Evolutionary conservation across 2,329 filamentous ascomycete genomes (phyloP).

Genomic region (Simplicillium aogashimaense): DNA sequence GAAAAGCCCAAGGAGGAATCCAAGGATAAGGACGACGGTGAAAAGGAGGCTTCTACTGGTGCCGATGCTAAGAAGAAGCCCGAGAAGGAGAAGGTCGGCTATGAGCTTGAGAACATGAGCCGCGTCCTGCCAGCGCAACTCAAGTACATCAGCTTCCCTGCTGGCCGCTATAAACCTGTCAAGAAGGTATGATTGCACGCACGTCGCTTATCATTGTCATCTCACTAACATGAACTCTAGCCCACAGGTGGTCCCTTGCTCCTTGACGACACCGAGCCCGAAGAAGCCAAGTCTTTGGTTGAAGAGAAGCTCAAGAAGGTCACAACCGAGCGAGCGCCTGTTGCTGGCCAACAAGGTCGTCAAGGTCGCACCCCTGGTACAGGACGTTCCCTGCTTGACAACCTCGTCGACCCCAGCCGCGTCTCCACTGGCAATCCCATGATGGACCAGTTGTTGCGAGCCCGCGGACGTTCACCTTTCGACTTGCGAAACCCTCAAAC

Average conservation of each 20-base stretch:
- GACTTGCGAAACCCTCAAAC: slow-evolving; percentile 17
- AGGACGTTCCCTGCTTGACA: slow-evolving; percentile 25
- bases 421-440: slow-evolving; percentile 19
- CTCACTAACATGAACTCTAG: slow-evolving; percentile 32
- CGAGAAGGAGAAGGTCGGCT: slow-evolving; percentile 94
- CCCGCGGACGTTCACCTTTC: slow-evolving; percentile 23
- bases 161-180: slow-evolving; percentile 86
- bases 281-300: slow-evolving; percentile 68
- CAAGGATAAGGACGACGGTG: slow-evolving; percentile 53
- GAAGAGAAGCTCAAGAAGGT: slow-evolving; percentile 90
- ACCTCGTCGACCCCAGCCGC: slow-evolving; percentile 21
- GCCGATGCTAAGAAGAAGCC: slow-evolving; percentile 72
- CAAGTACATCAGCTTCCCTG: slow-evolving; percentile 89
- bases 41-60: slow-evolving; percentile 45
- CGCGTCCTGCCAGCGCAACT: slow-evolving; percentile 85
- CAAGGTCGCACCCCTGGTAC: slow-evolving; percentile 18
- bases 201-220: not conserved
- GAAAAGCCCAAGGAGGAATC: slow-evolving; percentile 45
- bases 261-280: slow-evolving; percentile 74
- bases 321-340: slow-evolving; percentile 50
- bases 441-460: slow-evolving; percentile 33
- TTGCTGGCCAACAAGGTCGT: slow-evolving; percentile 33
- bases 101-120: slow-evolving; percentile 95
- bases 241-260: slow-evolving; percentile 89
- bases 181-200: slow-evolving; percentile 52